These are phyloP conservation scores for Scenedesmus sp. DNA, from an alignment of 163 green algal genomes.

Conservation along the genomic window DNA sequence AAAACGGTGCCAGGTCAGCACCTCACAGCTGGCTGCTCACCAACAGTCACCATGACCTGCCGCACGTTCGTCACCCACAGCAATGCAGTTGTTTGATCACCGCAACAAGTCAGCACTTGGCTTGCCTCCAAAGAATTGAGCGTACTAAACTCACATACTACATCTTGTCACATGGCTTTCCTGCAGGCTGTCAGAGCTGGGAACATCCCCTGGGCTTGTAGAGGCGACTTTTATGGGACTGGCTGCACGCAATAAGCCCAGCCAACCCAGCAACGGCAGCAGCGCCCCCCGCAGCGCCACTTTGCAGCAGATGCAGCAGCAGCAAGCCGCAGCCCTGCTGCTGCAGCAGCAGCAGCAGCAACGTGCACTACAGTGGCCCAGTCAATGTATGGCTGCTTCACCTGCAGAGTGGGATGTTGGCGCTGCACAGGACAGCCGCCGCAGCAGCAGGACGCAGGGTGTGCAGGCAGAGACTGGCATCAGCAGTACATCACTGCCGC, in stretches of 20 bases:
- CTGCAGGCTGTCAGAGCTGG: not conserved
- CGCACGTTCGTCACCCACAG: too few species aligned
- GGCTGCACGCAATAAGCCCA: not conserved
- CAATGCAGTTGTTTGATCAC: too few species aligned
- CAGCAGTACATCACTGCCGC: not conserved
- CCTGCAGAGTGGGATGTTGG: not conserved
- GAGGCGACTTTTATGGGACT: constrained; percentile 19
- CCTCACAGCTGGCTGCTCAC: too few species aligned
- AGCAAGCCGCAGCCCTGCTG: not conserved
- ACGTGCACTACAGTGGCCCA: not conserved
- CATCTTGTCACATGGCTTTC: not conserved
- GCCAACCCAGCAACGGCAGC: not conserved
- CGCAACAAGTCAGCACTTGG: too few species aligned
- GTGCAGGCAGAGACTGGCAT: not conserved
- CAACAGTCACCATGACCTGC: too few species aligned
- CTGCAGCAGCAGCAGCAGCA: constrained; percentile 6
- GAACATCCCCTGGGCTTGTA: not conserved
- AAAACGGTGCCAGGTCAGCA: too few species aligned
- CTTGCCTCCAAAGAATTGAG: too few species aligned
- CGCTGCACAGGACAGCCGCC: not conserved
- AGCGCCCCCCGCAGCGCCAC: not conserved
- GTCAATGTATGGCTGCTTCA: not conserved
- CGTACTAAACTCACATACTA: too few species aligned
- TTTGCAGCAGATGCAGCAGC: constrained; percentile 13
- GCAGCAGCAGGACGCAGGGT: not conserved